Evolutionary conservation across 176 grass and related monocot genomes (phyloP).

Genomic region (Phoenix roebelenii): DNA sequence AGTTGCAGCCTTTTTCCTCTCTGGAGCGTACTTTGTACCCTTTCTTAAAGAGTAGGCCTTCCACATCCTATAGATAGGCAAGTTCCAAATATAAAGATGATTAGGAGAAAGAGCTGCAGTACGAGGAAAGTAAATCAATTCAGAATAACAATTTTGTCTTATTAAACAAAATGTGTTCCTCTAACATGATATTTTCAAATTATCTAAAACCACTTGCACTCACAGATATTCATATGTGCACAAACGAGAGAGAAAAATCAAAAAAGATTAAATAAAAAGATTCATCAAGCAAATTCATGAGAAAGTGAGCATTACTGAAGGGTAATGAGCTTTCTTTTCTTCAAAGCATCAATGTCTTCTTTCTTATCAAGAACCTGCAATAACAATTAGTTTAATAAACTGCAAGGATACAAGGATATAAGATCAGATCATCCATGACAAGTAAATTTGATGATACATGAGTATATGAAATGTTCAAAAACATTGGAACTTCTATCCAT

Average conservation of each 20-base stretch:
- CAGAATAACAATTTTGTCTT: neutral
- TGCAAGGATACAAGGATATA: neutral
- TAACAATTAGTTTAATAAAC: conserved; percentile 3
- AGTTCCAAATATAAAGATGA: neutral
- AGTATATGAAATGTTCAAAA: too few species aligned
- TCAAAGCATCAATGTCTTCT: conserved; percentile 48
- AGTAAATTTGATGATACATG: too few species aligned
- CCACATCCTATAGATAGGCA: conserved; percentile 33
- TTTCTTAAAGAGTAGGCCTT: conserved; percentile 78
- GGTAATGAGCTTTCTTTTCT: conserved; percentile 69
- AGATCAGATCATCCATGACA: too few species aligned
- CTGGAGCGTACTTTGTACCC: conserved; percentile 69
- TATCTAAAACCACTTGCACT: too few species aligned
- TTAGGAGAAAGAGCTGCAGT: neutral
- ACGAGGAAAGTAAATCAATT: neutral
- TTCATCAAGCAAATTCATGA: neutral
- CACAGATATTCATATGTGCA: neutral
- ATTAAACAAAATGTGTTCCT: too few species aligned
- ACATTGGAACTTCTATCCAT: too few species aligned
- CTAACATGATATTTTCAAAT: too few species aligned
- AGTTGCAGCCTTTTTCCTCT: conserved; percentile 82
- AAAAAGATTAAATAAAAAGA: too few species aligned
- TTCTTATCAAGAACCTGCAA: conserved; percentile 42
- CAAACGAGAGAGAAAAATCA: conserved; percentile 6
- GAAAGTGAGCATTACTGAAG: conserved; percentile 54